These are phyloP conservation scores for Leishmania arabica DNA, from an alignment of 208 protist genomes.

Conservation along the genomic window DNA sequence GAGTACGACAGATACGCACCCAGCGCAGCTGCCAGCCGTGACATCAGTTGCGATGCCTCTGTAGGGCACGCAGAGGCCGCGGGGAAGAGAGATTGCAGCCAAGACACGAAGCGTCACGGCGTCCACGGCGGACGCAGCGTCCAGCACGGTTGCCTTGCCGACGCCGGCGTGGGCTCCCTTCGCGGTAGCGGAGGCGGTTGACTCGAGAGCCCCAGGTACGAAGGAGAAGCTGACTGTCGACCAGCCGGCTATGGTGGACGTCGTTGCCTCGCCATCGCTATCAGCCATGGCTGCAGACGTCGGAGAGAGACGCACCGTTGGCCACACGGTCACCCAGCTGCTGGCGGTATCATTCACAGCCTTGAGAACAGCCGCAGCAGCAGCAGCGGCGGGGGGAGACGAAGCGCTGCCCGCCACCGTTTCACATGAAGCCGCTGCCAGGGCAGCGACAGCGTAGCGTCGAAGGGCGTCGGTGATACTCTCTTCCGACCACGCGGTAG, in stretches of 20 bases:
- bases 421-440: neutral
- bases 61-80: neutral
- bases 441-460: slow-evolving; percentile 13
- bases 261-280: neutral
- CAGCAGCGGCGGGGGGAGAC: neutral
- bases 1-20: slow-evolving; percentile 12
- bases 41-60: too few relatives aligned
- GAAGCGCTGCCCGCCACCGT: neutral
- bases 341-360: neutral
- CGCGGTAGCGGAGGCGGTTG: neutral
- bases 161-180: neutral
- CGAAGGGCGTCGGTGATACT: slow-evolving; percentile 17
- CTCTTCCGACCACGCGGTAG: slow-evolving; percentile 3
- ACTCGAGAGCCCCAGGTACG: neutral
- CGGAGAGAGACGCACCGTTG: slow-evolving; percentile 1
- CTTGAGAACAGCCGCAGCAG: slow-evolving; percentile 1
- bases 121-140: neutral
- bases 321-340: neutral
- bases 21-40: neutral
- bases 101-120: slow-evolving; percentile 1
- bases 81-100: slow-evolving; percentile 17
- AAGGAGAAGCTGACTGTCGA: slow-evolving; percentile 9
- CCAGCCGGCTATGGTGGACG: neutral
- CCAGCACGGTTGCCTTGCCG: neutral
- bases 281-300: neutral